Conservation (phyloP, 306 rosid genomes). For the Cajanus cajan region DNA sequence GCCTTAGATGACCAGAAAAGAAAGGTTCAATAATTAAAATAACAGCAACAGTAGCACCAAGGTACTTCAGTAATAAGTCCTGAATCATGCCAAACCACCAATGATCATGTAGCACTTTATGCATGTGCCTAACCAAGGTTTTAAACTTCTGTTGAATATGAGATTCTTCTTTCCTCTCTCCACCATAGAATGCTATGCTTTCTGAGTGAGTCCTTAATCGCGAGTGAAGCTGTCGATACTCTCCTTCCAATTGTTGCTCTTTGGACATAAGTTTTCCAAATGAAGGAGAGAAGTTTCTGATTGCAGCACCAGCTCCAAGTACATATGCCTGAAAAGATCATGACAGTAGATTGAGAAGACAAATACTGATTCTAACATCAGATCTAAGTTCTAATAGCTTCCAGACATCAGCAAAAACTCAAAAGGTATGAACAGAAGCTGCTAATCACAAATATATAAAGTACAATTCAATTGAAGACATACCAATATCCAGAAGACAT, state of each 20-base stretch:
- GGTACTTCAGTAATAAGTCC: conserved; percentile 90
- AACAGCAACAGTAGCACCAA: conserved; percentile 98
- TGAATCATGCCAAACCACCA: conserved; percentile 99
- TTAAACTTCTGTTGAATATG: conserved; percentile 86
- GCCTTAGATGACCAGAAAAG: conserved; percentile 89
- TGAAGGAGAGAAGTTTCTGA: conserved; percentile 90
- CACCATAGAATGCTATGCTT: conserved; percentile 96
- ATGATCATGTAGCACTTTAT: conserved; percentile 76
- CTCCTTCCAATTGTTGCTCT: conserved; percentile 98
- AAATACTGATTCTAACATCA: conserved; percentile 20
- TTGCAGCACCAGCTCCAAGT: conserved; percentile 74
- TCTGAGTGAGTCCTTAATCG: conserved; percentile 96
- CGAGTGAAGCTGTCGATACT: conserved; percentile 91
- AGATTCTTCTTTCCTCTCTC: conserved; percentile 85
- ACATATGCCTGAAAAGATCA: conserved; percentile 80
- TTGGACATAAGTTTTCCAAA: conserved; percentile 89
- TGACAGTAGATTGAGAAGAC: conserved; percentile 35
- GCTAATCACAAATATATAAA: conserved; percentile 9
- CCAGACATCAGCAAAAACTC: conserved; percentile 27
- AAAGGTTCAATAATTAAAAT: conserved; percentile 94
- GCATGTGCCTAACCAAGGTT: conserved; percentile 61
- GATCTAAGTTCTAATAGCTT: conserved; percentile 15
- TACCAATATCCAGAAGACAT: conserved; percentile 97
- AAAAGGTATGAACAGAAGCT: conserved; percentile 13
- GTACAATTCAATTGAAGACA: conserved; percentile 29